Conservation (phyloP, 1,284 basidiomycete species). For the Apiotrichum laibachii region DNA sequence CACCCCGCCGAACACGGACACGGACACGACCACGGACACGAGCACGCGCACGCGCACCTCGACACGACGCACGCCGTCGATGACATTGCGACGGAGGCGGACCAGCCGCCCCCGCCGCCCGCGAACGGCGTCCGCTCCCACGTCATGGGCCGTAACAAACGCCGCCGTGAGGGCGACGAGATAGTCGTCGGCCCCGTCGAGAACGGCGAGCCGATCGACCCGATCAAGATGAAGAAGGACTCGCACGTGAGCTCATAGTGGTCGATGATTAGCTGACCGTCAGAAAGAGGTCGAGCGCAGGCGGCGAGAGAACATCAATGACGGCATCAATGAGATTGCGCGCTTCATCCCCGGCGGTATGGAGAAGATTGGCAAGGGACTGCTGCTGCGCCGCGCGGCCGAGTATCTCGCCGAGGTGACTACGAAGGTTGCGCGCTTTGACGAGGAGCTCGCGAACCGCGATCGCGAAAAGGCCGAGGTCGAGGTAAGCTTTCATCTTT, state of each 20-base stretch:
- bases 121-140: slow-evolving; percentile 3
- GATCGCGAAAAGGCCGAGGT: slow-evolving; percentile 31
- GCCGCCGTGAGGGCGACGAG: slow-evolving; percentile 23
- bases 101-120: background rate
- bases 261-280: background rate
- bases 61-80: background rate
- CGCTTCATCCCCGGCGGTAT: slow-evolving; percentile 76
- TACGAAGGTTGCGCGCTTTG: slow-evolving; percentile 18
- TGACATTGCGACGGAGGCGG: background rate
- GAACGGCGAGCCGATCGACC: slow-evolving; percentile 32
- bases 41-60: slow-evolving; percentile 7
- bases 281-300: slow-evolving; percentile 97
- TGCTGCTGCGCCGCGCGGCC: slow-evolving; percentile 35
- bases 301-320: slow-evolving; percentile 89
- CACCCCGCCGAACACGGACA: slow-evolving; percentile 2
- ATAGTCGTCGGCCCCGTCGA: slow-evolving; percentile 22
- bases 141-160: slow-evolving; percentile 16
- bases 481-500: slow-evolving; percentile 32
- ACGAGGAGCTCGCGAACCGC: slow-evolving; percentile 27
- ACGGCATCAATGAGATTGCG: slow-evolving; percentile 88
- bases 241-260: slow-evolving; percentile 36
- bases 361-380: slow-evolving; percentile 43
- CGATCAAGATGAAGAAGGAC: slow-evolving; percentile 43
- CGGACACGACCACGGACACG: slow-evolving; percentile 4
- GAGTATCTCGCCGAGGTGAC: slow-evolving; percentile 33